Percentiles rank a stretch among this genome's conserved stretches.
These are phyloP conservation scores for Combretum micranthum DNA, from an alignment of 345 rosid genomes.

Conservation along the genomic window DNA sequence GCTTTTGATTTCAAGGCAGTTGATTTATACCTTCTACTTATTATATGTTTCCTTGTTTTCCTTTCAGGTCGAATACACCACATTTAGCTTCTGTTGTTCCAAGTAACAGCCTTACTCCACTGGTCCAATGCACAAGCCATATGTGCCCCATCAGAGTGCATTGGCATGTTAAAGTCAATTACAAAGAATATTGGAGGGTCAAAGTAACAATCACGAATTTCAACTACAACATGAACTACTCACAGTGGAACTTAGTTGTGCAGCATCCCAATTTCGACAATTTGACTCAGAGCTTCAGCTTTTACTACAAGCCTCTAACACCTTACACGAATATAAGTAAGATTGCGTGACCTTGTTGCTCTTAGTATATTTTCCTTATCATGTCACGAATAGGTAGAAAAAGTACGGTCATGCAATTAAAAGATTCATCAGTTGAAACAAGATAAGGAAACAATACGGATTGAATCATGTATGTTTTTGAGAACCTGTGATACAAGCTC, in stretches of 20 bases:
- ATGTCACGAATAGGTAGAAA: no score
- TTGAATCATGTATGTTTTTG: no score
- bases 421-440: no score
- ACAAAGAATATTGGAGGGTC: conserved; percentile 82
- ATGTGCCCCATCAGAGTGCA: conserved; percentile 93
- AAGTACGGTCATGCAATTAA: no score
- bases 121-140: conserved; percentile 70
- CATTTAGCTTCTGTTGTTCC: conserved; percentile 62
- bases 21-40: background rate
- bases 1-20: no score
- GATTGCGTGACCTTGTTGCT: conserved; percentile 11
- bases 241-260: conserved; percentile 72
- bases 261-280: conserved; percentile 88
- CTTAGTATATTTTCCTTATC: background rate
- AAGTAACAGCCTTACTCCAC: conserved; percentile 37
- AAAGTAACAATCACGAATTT: conserved; percentile 73
- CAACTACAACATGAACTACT: conserved; percentile 73
- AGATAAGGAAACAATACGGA: no score
- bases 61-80: conserved; percentile 41
- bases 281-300: conserved; percentile 63
- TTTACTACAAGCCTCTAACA: conserved; percentile 50
- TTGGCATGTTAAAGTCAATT: conserved; percentile 82
- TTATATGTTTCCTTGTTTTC: conserved; percentile 3
- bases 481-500: no score
- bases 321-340: conserved; percentile 65